These are phyloP conservation scores for Colletotrichum spinosum DNA, from an alignment of 2,329 filamentous ascomycete species.

Conservation along the genomic window DNA sequence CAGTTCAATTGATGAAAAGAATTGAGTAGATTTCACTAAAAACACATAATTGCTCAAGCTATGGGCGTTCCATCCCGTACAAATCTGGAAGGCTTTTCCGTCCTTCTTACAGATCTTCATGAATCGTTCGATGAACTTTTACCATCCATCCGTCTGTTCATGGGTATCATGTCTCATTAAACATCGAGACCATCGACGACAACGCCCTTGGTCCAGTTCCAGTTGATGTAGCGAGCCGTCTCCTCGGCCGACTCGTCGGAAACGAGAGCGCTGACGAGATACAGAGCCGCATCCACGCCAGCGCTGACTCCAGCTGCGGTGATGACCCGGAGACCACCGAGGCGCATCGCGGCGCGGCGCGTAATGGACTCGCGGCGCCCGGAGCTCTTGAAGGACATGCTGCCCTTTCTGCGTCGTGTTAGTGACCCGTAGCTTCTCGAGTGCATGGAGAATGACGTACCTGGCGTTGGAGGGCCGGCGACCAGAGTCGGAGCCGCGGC, in stretches of 20 bases:
- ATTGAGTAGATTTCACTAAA: slow-evolving; percentile 30
- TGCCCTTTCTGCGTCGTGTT: slow-evolving; percentile 74
- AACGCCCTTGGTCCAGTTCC: slow-evolving; percentile 87
- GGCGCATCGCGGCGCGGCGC: slow-evolving; percentile 80
- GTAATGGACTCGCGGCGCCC: slow-evolving; percentile 85
- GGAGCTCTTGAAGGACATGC: slow-evolving; percentile 82
- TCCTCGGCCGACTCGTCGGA: slow-evolving; percentile 81
- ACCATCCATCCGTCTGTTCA: slow-evolving; percentile 33
- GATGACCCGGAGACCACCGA: slow-evolving; percentile 78
- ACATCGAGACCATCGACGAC: slow-evolving; percentile 89
- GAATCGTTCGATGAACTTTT: slow-evolving; percentile 32
- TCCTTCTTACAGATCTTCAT: slow-evolving; percentile 38
- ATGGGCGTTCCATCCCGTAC: slow-evolving; percentile 24
- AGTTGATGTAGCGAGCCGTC: slow-evolving; percentile 80
- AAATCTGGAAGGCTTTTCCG: slow-evolving; percentile 38
- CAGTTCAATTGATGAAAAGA: background rate
- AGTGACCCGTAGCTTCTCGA: background rate
- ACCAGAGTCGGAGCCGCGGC: slow-evolving; percentile 76
- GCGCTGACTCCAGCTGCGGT: slow-evolving; percentile 83
- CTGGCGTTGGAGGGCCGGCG: slow-evolving; percentile 71
- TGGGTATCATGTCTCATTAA: slow-evolving; percentile 53
- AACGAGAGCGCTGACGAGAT: slow-evolving; percentile 86
- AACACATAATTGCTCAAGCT: slow-evolving; percentile 31
- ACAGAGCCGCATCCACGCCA: slow-evolving; percentile 85
- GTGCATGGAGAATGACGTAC: slow-evolving; percentile 52